phyloP scores from a whole-genome alignment of 1,284 basidiomycete genomes.

The Ganoderma leucocontextum region DNA sequence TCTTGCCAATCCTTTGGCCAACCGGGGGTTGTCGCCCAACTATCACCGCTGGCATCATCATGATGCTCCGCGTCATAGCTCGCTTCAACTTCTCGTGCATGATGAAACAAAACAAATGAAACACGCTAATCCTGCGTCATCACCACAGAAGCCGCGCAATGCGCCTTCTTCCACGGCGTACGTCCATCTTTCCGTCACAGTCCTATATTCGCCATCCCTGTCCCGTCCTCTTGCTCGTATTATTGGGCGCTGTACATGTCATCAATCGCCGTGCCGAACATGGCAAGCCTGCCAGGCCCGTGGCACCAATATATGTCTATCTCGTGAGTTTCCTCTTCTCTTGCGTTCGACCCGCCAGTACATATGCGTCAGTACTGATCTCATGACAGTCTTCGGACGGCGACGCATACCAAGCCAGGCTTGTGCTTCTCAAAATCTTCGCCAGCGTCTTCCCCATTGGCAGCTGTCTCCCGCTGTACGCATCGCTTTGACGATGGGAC shows the following conservation, averaged over 20 bases:
- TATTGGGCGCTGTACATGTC: background rate
- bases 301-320: background rate
- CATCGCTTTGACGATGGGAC: background rate
- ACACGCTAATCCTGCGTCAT: background rate
- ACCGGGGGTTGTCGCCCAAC: background rate
- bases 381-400: background rate
- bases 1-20: background rate
- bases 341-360: background rate
- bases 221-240: background rate
- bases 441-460: background rate
- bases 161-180: background rate
- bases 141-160: background rate
- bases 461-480: background rate
- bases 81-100: constrained; percentile 6
- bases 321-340: background rate
- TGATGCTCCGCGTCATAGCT: background rate
- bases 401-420: background rate
- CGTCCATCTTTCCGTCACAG: background rate
- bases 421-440: constrained; percentile 7
- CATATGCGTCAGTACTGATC: constrained; percentile 6
- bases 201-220: background rate
- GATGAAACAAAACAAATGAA: constrained; percentile 8
- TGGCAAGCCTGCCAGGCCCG: background rate
- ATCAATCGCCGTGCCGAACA: background rate
- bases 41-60: constrained; percentile 1